phyloP scores from a whole-genome alignment of 129 eudicot species.

The Flaveria bidentis region DNA sequence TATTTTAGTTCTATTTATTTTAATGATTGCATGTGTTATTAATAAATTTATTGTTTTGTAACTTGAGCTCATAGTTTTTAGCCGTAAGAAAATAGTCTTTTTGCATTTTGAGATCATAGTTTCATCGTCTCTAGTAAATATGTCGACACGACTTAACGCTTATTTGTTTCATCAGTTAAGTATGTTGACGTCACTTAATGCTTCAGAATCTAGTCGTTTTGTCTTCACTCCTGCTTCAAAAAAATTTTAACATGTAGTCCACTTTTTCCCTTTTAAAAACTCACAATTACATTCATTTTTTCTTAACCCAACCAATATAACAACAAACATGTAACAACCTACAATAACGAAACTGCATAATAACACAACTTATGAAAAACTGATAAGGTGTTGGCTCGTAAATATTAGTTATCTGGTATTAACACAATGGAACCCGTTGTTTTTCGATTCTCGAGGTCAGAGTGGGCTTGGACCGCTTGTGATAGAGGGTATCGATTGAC shows the following conservation, averaged over 20 bases:
- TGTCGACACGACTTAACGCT: too few relatives aligned
- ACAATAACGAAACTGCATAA: background rate
- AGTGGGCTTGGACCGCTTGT: constrained; percentile 61
- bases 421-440: constrained; percentile 57
- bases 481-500: constrained; percentile 61
- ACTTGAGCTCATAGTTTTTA: too few relatives aligned
- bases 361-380: background rate
- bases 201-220: background rate
- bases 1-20: too few relatives aligned
- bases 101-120: too few relatives aligned
- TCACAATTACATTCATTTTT: background rate
- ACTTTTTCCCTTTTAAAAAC: background rate
- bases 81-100: too few relatives aligned
- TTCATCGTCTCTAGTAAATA: too few relatives aligned
- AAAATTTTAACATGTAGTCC: too few relatives aligned
- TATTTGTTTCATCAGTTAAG: too few relatives aligned
- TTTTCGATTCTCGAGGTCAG: constrained; percentile 50
- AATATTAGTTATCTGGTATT: constrained; percentile 38
- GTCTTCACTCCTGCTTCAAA: background rate
- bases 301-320: background rate
- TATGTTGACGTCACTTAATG: too few relatives aligned
- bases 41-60: too few relatives aligned
- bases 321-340: background rate
- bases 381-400: background rate
- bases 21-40: too few relatives aligned